Evolutionary conservation across 495 filamentous ascomycete species (phyloP).

Genomic region (Jackrogersella minutella): DNA sequence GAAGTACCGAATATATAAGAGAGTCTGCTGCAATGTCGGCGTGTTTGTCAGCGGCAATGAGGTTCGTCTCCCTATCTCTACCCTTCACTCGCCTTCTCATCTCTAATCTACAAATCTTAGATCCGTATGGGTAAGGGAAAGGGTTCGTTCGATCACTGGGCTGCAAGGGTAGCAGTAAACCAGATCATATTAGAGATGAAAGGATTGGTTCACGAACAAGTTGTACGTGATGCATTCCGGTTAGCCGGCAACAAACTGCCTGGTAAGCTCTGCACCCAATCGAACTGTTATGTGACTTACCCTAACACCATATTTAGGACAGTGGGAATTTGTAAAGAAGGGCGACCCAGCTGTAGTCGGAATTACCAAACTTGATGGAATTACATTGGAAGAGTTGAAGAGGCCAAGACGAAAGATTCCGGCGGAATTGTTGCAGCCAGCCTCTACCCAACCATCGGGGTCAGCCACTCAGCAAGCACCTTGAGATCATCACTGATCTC

Average conservation of each 20-base stretch:
- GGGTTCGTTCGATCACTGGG: conserved; percentile 97
- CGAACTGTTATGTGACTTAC: background rate
- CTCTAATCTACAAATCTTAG: conserved; percentile 44
- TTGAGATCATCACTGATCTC: conserved; percentile 32
- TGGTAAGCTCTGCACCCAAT: conserved; percentile 61
- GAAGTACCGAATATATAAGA: conserved; percentile 90
- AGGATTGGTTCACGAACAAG: conserved; percentile 91
- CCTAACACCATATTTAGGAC: conserved; percentile 62
- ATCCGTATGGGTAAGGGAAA: conserved; percentile 99
- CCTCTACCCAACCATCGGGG: conserved; percentile 10
- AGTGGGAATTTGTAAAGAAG: conserved; percentile 93
- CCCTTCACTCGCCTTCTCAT: background rate
- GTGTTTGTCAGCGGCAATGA: conserved; percentile 97
- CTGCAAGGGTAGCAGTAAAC: conserved; percentile 83
- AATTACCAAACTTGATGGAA: conserved; percentile 87
- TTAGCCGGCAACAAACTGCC: conserved; percentile 95
- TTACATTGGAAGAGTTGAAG: conserved; percentile 81
- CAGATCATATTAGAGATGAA: conserved; percentile 91
- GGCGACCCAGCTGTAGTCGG: conserved; percentile 92
- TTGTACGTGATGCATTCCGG: conserved; percentile 92
- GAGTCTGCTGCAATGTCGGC: conserved; percentile 88
- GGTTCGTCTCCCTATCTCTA: conserved; percentile 50
- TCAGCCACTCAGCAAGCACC: conserved; percentile 31
- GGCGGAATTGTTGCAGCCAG: conserved; percentile 33
- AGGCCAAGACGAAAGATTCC: conserved; percentile 74